Base-by-base conservation (phyloP, 2,329 filamentous ascomycete species). In the Ascochyta koolunga region DNA sequence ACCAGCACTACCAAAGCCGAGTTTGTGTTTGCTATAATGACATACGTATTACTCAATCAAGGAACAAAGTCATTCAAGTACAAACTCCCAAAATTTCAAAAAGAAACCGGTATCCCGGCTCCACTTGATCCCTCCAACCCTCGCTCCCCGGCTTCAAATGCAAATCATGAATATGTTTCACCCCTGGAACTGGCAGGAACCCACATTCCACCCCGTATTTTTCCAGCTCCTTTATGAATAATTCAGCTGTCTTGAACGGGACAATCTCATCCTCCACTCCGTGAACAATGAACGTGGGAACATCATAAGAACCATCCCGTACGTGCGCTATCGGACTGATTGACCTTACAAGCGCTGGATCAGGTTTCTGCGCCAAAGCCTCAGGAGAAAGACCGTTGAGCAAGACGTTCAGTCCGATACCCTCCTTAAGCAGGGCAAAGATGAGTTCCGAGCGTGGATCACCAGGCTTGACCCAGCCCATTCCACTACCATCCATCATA, bases 231-330 rank as follows among this genome's bases (percentile, higher is more conserved):
- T 54, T 37, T 8, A 48, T 41, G 8, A 56, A 53, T 10, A 27
- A 9, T 16, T 37, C 45, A 22, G 50, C 35, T 9, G 18, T 37
- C n/a, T 22, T 16, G 19, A 45, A 55, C 11, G 56, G 52, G 10
- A 56, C 45, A 21, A 60, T 33, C 10, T 62, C 55, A 37, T 62
- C 59, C 7, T 31, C 46, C 6, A 43, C 48, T 7, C 54, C 47
- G 31, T 62, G 60, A 6, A 65, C 40, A 18, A 62, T 10, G 37
- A 57, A 62, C 2, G 60, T 65, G 4, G 60, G 61, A 4, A 45
- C 46, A 2, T 27, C 35, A 29, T 59, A 64, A 10, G 44, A 51
- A 9, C 59, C 58, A 7, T 38, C 24, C 5, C 43, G 27, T 5
- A 59, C 16, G n/a, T 62, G 61, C 13, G 53, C 47, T 1, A 54